A percentile compares a stretch with the other conserved stretches of the same genome.
Evolutionary conservation across 768 basidiomycete genomes (phyloP).

Genomic region (Podaxis carcinomalis): DNA sequence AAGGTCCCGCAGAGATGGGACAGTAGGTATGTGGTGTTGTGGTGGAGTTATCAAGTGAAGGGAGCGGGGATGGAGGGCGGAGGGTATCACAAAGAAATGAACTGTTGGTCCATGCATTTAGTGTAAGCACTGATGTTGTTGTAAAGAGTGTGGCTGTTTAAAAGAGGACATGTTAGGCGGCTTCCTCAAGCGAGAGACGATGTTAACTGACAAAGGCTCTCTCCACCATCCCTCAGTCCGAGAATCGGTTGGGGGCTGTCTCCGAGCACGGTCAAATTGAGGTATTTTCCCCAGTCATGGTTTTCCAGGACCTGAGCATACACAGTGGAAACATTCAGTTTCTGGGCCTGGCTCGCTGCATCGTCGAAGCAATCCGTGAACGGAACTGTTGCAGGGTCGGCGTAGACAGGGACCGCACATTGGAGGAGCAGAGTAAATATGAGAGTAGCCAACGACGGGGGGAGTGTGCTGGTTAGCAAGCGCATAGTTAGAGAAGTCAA

Average conservation of each 20-base stretch:
- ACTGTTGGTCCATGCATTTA: constrained; percentile 65
- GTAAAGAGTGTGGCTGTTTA: constrained; percentile 82
- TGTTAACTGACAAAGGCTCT: constrained; percentile 57
- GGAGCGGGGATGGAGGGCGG: constrained; percentile 72
- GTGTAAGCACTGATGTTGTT: constrained; percentile 74
- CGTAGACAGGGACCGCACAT: constrained; percentile 21
- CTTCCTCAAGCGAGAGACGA: neutral
- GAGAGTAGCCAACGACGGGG: constrained; percentile 12
- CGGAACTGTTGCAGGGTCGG: constrained; percentile 58
- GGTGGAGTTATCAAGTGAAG: constrained; percentile 33
- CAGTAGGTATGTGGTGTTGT: constrained; percentile 48
- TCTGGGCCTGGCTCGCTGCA: constrained; percentile 43
- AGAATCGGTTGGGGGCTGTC: constrained; percentile 52
- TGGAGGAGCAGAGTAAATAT: constrained; percentile 24
- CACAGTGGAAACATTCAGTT: constrained; percentile 63
- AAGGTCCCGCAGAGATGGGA: constrained; percentile 72
- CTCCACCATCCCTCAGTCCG: constrained; percentile 54
- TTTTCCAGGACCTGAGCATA: constrained; percentile 65
- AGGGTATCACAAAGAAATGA: constrained; percentile 78
- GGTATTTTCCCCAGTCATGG: constrained; percentile 34
- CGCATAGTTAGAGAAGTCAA: neutral
- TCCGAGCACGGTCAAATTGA: constrained; percentile 77
- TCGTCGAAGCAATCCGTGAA: constrained; percentile 67
- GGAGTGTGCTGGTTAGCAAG: neutral
- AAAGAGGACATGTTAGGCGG: constrained; percentile 12